Evolutionary conservation across 169 alveolate species (phyloP).

Genomic region (Ichthyophthirius multifiliis): DNA sequence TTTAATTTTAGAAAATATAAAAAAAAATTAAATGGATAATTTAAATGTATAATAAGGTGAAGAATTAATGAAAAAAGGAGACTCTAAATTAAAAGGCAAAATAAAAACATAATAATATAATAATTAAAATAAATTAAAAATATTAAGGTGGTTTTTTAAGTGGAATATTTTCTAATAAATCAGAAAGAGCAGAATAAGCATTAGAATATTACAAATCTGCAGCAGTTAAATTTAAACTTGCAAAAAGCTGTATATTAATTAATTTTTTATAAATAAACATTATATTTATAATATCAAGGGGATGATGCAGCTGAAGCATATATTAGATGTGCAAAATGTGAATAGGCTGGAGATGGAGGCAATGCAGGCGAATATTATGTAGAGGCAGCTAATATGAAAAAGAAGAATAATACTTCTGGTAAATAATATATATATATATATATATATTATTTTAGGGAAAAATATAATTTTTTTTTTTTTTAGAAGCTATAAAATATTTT

Average conservation of each 20-base stretch:
- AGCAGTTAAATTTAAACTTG: not conserved
- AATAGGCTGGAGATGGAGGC: not conserved
- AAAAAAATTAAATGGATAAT: no score
- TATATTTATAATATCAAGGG: not conserved
- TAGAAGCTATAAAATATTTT: not conserved
- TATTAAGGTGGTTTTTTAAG: not conserved
- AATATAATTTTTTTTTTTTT: not conserved
- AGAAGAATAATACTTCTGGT: not conserved
- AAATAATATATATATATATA: not conserved
- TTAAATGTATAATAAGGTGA: no score
- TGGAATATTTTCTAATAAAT: not conserved
- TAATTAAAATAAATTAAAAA: not conserved
- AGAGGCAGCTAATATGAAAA: constrained; percentile 8
- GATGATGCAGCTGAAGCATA: constrained; percentile 9
- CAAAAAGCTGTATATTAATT: not conserved
- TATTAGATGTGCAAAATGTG: not conserved
- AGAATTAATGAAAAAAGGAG: constrained; percentile 8
- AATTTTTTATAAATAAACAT: not conserved
- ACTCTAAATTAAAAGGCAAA: not conserved
- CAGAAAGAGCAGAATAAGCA: constrained; percentile 4
- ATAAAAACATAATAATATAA: not conserved
- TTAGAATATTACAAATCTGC: not conserved
- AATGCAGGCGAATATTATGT: constrained; percentile 1
- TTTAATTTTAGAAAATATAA: no score
- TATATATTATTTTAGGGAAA: not conserved